A percentile compares a stretch with the other conserved stretches of the same genome.
phyloP scores from a whole-genome alignment of 768 basidiomycete genomes.

The Paxillus ammoniavirescens region DNA sequence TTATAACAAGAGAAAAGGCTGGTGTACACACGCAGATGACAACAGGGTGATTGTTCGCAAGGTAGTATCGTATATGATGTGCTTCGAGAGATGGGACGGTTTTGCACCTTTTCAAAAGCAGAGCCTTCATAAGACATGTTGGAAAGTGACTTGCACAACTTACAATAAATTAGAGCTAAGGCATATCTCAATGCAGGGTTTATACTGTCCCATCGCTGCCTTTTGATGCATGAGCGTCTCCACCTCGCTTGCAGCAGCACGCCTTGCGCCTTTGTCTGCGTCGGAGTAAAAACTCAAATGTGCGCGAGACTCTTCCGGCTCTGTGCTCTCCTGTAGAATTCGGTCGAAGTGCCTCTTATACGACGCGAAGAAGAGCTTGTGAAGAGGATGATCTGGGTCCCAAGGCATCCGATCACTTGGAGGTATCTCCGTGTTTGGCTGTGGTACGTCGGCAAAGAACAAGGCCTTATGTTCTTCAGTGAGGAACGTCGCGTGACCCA shows the following conservation, averaged over 20 bases:
- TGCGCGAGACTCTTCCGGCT: constrained; percentile 5
- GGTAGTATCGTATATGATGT: constrained; percentile 72
- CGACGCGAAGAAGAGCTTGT: constrained; percentile 20
- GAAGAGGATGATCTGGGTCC: constrained; percentile 21
- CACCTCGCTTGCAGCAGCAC: constrained; percentile 23
- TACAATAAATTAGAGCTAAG: constrained; percentile 76
- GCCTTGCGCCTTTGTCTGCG: constrained; percentile 17
- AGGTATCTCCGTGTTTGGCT: constrained; percentile 12
- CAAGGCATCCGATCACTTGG: constrained; percentile 15
- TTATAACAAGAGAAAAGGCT: background rate
- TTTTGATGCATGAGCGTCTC: constrained; percentile 9
- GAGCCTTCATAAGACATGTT: background rate
- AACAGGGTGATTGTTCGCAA: constrained; percentile 63
- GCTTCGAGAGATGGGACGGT: constrained; percentile 62
- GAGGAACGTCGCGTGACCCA: constrained; percentile 84
- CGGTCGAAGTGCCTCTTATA: constrained; percentile 23
- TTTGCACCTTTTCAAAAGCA: constrained; percentile 50
- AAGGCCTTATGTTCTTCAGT: constrained; percentile 54
- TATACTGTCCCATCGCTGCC: constrained; percentile 31
- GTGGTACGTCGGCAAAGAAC: constrained; percentile 40
- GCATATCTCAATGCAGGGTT: constrained; percentile 75
- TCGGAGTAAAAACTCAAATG: constrained; percentile 5
- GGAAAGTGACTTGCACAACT: constrained; percentile 22
- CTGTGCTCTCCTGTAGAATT: constrained; percentile 18
- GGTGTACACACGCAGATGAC: constrained; percentile 62